These are phyloP conservation scores for Malus sieversii DNA, from an alignment of 306 rosid genomes.

Conservation along the genomic window DNA sequence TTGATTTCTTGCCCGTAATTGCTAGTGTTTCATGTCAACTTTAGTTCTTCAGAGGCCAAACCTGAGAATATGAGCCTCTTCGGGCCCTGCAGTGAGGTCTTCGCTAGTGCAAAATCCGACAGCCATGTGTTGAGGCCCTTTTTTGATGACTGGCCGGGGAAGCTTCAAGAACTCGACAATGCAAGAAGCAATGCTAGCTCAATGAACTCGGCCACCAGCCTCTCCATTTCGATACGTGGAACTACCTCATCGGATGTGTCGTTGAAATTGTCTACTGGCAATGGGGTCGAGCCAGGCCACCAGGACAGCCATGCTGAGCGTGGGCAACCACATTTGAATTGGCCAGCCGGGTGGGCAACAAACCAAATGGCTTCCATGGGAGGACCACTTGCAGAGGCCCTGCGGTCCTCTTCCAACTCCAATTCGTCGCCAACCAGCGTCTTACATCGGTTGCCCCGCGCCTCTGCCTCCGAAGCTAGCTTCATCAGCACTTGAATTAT, in stretches of 20 bases:
- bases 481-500: slow-evolving; percentile 39
- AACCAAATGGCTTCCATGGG: slow-evolving; percentile 85
- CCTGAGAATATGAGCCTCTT: slow-evolving; percentile 31
- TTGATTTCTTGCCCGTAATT: not conserved
- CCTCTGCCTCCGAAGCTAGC: slow-evolving; percentile 48
- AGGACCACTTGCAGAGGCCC: slow-evolving; percentile 93
- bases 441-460: slow-evolving; percentile 63
- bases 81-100: slow-evolving; percentile 30
- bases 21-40: slow-evolving; percentile 1
- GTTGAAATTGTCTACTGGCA: slow-evolving; percentile 74
- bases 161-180: slow-evolving; percentile 48
- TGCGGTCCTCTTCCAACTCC: slow-evolving; percentile 65
- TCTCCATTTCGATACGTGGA: slow-evolving; percentile 62
- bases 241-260: slow-evolving; percentile 68
- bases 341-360: slow-evolving; percentile 67
- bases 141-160: slow-evolving; percentile 90
- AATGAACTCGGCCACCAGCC: slow-evolving; percentile 49
- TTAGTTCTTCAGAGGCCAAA: slow-evolving; percentile 40
- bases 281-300: slow-evolving; percentile 29
- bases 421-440: slow-evolving; percentile 82
- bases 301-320: slow-evolving; percentile 29
- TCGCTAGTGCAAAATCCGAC: slow-evolving; percentile 42
- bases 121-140: slow-evolving; percentile 79
- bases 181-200: slow-evolving; percentile 24
- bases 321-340: slow-evolving; percentile 43